A percentile compares a stretch with the other conserved stretches of the same genome.
These are phyloP conservation scores for Paulownia fortunei DNA, from an alignment of 257 asterid species.

Conservation along the genomic window DNA sequence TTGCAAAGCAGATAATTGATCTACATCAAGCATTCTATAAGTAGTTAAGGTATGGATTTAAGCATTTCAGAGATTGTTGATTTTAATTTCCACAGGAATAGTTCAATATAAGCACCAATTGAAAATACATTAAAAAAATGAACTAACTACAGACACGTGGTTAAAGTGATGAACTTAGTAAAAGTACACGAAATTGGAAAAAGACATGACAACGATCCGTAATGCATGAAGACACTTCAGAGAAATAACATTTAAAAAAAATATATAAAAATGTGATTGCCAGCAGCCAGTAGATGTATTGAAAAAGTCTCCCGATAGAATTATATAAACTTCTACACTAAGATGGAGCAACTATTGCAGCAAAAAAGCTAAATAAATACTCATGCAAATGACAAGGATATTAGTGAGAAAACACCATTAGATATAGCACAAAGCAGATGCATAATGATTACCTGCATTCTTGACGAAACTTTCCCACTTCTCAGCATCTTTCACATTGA, in stretches of 20 bases:
- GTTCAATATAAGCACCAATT: too few species aligned
- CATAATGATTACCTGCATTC: constrained; percentile 76
- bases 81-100: too few species aligned
- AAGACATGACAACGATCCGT: not conserved
- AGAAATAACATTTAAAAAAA: not conserved
- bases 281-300: too few species aligned
- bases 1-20: too few species aligned
- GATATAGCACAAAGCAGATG: not conserved
- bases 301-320: not conserved
- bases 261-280: not conserved
- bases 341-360: constrained; percentile 7
- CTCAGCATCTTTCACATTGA: constrained; percentile 93
- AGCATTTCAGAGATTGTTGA: too few species aligned
- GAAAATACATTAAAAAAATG: too few species aligned
- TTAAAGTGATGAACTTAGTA: too few species aligned
- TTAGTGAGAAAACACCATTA: not conserved
- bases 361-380: not conserved
- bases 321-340: too few species aligned
- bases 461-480: constrained; percentile 87
- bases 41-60: too few species aligned
- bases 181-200: too few species aligned
- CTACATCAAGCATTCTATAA: too few species aligned
- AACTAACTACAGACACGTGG: too few species aligned
- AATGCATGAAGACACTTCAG: not conserved
- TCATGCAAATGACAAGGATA: not conserved